Percentiles rank a stretch among this genome's conserved stretches.
Conservation (phyloP, 2,329 filamentous ascomycete genomes). For the Leptographium galeiforme region DNA sequence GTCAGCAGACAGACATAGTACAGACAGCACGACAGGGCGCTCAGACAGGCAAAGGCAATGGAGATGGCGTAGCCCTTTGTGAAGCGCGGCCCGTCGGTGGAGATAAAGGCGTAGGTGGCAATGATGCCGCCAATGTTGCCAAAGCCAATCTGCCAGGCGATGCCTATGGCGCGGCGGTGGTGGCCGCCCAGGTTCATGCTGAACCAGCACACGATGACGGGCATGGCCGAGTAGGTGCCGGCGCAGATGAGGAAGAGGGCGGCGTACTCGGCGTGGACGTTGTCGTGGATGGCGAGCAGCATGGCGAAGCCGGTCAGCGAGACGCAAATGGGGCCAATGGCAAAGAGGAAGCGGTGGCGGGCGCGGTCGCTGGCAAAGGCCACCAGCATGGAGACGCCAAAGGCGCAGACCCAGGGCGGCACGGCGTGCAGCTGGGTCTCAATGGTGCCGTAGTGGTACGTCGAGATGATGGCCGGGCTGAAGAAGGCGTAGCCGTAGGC, state of each 20-base stretch:
- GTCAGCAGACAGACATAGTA: conserved; percentile 46
- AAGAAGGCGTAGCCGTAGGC: conserved; percentile 72
- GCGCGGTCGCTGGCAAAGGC: conserved; percentile 59
- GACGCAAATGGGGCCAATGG: conserved; percentile 53
- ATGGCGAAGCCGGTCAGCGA: conserved; percentile 64
- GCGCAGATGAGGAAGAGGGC: conserved; percentile 72
- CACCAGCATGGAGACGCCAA: conserved; percentile 63
- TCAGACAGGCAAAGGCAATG: conserved; percentile 59
- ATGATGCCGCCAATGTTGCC: conserved; percentile 73
- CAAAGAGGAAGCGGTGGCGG: conserved; percentile 63
- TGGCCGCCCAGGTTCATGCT: conserved; percentile 69
- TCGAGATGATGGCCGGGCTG: conserved; percentile 55
- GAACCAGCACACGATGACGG: conserved; percentile 73
- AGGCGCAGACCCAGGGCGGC: conserved; percentile 53
- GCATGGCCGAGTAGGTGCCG: conserved; percentile 79
- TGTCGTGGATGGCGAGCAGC: conserved; percentile 56
- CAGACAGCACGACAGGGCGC: conserved; percentile 42
- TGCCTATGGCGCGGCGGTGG: conserved; percentile 54
- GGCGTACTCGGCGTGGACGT: conserved; percentile 56
- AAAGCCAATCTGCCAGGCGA: conserved; percentile 66
- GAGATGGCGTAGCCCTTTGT: conserved; percentile 64
- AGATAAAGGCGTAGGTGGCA: conserved; percentile 55
- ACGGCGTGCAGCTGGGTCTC: conserved; percentile 45
- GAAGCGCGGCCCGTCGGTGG: conserved; percentile 54
- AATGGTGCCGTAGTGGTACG: conserved; percentile 48